Percentiles rank a stretch among this genome's conserved stretches.
Conservation (phyloP, 75 land plant species). For the Picea glauca region DNA sequence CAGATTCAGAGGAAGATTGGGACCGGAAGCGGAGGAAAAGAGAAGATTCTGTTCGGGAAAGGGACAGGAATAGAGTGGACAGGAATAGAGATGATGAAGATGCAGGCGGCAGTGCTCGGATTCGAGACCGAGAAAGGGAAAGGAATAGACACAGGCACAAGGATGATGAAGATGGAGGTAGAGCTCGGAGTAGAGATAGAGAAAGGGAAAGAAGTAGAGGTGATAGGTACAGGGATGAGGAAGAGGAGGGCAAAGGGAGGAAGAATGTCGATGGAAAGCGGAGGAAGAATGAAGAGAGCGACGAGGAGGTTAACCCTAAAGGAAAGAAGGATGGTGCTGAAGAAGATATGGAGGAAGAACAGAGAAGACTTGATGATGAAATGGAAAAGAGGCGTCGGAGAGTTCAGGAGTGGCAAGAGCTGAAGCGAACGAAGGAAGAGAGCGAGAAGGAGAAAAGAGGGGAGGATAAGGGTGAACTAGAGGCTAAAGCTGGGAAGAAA, state of each 20-base stretch:
- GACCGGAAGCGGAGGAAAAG: conserved; percentile 18
- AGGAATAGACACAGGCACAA: conserved; percentile 1
- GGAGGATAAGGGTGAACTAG: conserved; percentile 23
- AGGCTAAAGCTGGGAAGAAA: conserved; percentile 57
- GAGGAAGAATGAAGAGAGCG: conserved; percentile 46
- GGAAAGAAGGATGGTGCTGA: conserved; percentile 37
- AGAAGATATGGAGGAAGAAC: conserved; percentile 81
- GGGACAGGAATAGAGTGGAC: neutral
- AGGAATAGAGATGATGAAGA: conserved; percentile 13
- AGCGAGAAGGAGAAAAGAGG: conserved; percentile 62
- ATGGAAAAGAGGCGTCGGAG: conserved; percentile 85
- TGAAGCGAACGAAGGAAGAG: conserved; percentile 76
- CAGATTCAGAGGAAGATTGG: conserved; percentile 20
- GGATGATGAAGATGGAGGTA: conserved; percentile 12
- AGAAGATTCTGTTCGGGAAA: neutral
- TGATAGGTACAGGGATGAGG: conserved; percentile 33
- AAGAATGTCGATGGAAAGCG: conserved; percentile 7
- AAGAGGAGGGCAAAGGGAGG: conserved; percentile 26
- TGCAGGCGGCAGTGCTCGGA: neutral
- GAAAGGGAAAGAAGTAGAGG: conserved; percentile 16
- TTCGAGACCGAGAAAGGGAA: conserved; percentile 13
- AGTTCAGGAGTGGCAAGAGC: conserved; percentile 98
- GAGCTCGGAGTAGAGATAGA: neutral
- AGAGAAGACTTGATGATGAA: conserved; percentile 78
- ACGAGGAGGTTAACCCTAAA: conserved; percentile 36